A percentile compares a stretch with the other conserved stretches of the same genome.
phyloP scores from a whole-genome alignment of 768 basidiomycete genomes.

The Pleurotus citrinopileatus region DNA sequence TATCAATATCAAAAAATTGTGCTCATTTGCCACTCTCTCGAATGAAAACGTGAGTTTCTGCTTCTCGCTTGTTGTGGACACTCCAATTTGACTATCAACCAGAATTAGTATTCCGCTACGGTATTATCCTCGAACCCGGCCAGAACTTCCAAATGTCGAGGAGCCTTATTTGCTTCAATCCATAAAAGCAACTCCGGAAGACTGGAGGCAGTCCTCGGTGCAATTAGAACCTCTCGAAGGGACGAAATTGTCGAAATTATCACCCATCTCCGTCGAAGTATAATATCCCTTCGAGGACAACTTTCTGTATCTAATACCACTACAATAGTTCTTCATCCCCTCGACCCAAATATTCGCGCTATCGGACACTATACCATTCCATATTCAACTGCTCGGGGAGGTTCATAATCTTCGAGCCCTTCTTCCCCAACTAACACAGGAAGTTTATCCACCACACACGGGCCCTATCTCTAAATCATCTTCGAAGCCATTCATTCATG shows the following conservation, averaged over 20 bases:
- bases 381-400: conserved; percentile 55
- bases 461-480: background rate
- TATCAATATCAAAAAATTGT: background rate
- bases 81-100: background rate
- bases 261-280: conserved; percentile 10
- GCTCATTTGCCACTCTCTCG: background rate
- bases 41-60: too few species aligned
- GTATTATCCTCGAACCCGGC: conserved; percentile 12
- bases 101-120: conserved; percentile 12
- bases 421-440: conserved; percentile 24
- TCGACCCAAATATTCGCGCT: conserved; percentile 52
- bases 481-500: conserved; percentile 32
- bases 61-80: background rate
- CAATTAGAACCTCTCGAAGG: conserved; percentile 8
- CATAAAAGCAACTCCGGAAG: conserved; percentile 13
- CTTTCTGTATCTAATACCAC: too few species aligned
- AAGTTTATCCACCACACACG: conserved; percentile 15
- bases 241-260: background rate
- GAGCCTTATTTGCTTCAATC: conserved; percentile 7
- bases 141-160: conserved; percentile 9
- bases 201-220: conserved; percentile 15
- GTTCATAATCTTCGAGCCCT: conserved; percentile 43
- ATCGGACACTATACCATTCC: conserved; percentile 59
- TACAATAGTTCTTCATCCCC: conserved; percentile 56
- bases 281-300: conserved; percentile 43